A percentile compares a stretch with the other conserved stretches of the same genome.
Evolutionary conservation across 495 filamentous ascomycete genomes (phyloP).

Genomic region (Penicillium subrubescens): DNA sequence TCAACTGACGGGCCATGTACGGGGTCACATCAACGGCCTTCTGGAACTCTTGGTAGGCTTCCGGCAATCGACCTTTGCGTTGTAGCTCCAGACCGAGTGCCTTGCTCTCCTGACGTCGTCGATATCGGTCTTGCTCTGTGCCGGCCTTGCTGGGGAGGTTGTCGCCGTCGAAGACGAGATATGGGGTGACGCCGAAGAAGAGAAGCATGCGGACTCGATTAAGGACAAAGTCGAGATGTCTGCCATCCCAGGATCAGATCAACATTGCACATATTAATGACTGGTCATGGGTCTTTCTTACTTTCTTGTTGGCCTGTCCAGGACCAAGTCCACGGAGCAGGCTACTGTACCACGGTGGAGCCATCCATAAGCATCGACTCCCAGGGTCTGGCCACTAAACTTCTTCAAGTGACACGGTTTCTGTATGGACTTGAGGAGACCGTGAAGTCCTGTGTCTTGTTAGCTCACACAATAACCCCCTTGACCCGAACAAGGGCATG

Average conservation of each 20-base stretch:
- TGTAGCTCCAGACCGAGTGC: conserved; percentile 76
- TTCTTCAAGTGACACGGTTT: conserved; percentile 83
- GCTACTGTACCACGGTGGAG: conserved; percentile 90
- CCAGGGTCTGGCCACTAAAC: conserved; percentile 85
- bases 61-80: conserved; percentile 72
- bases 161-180: conserved; percentile 94
- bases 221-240: conserved; percentile 91
- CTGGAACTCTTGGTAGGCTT: conserved; percentile 85
- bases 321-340: conserved; percentile 88
- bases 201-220: conserved; percentile 89
- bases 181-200: conserved; percentile 89
- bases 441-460: conserved; percentile 69
- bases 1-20: conserved; percentile 88
- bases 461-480: background rate
- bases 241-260: conserved; percentile 31
- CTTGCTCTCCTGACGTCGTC: conserved; percentile 72
- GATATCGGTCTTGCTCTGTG: conserved; percentile 76
- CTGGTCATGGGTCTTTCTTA: conserved; percentile 40
- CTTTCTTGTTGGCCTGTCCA: conserved; percentile 85
- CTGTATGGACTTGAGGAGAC: conserved; percentile 94
- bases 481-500: background rate
- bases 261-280: background rate
- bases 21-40: conserved; percentile 97
- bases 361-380: conserved; percentile 97
- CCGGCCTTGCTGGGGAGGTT: conserved; percentile 91